Base-by-base conservation (phyloP, 2,329 filamentous ascomycete species). In the Colletotrichum scovillei region DNA sequence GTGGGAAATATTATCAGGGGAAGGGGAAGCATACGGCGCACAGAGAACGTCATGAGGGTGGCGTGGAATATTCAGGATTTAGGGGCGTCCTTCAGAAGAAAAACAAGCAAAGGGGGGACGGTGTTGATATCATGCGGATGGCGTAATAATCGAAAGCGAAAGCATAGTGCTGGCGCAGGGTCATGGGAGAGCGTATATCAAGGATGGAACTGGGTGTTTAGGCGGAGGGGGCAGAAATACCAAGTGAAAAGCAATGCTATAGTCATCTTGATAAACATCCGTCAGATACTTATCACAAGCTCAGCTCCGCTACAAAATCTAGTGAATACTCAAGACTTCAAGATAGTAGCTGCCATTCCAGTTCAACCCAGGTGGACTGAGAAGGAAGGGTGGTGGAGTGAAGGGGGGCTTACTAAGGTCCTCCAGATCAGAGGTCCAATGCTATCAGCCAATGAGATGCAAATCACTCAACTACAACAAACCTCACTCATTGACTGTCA, bases 381-480 rank as follows among this genome's bases (percentile, higher is more conserved):
- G 22, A 28, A 19, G 57, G 19, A 63, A 22, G 38, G 16, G 64
- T 67, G 64, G 55, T 42, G 35, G 38, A 42, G 32, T 24, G 32
- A 56, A 24, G 35, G 59, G 24, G 35, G 57, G 71, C 71, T 73
- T 73, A 73, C 71, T 73, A 73, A 73, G 67, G 70, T 62, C 59
- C 60, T 46, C 46, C 59, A 60, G 35, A 65, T 24, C n/a, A 59
- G 49, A 38, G 26, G 7, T 62, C 35, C 22, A 52, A 28, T 22
- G 16, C 24, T 24, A 0, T 52, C 28, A 57, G 26, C 67, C 71
- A 73, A 73, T 73, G 35, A 28, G 67, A 66, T 49, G 35, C 60
- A 73, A 66, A 66, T 30, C 60, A 28, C 71, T 65, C 71, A 71
- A 66, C 71, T 58, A 24, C 71, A 65, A 62, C 46, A 57, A 24